Evolutionary conservation across 2,329 filamentous ascomycete genomes (phyloP).

Genomic region (Thelonectria discophora): DNA sequence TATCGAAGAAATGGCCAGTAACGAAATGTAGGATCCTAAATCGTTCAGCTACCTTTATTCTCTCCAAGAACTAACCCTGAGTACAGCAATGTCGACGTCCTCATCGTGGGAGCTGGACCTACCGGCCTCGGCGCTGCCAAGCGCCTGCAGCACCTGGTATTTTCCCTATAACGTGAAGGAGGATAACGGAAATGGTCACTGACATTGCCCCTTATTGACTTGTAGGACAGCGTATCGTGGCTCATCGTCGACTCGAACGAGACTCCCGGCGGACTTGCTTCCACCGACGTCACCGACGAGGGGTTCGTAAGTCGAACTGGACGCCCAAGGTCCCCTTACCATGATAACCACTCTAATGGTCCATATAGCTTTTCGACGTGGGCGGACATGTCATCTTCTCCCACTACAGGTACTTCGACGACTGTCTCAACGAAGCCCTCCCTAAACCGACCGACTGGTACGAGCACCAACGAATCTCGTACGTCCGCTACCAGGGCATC

Average conservation of each 20-base stretch:
- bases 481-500: slow-evolving; percentile 93
- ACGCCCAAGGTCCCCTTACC: slow-evolving; percentile 12
- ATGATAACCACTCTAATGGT: slow-evolving; percentile 25
- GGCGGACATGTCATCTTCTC: slow-evolving; percentile 99
- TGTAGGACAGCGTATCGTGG: slow-evolving; percentile 90
- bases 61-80: background rate
- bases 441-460: slow-evolving; percentile 96
- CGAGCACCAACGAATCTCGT: slow-evolving; percentile 97
- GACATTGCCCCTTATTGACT: slow-evolving; percentile 28
- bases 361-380: slow-evolving; percentile 88
- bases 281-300: slow-evolving; percentile 93
- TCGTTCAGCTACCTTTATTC: background rate
- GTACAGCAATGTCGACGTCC: slow-evolving; percentile 87
- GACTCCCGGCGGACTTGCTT: slow-evolving; percentile 92
- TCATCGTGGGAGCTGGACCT: slow-evolving; percentile 96
- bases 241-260: slow-evolving; percentile 92
- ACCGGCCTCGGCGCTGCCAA: slow-evolving; percentile 98
- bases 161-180: slow-evolving; percentile 38
- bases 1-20: background rate
- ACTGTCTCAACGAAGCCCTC: slow-evolving; percentile 96
- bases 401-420: slow-evolving; percentile 99
- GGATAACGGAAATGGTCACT: too few species aligned
- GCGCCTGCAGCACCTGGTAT: slow-evolving; percentile 93
- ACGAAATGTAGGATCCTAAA: background rate
- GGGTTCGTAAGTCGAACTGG: slow-evolving; percentile 93